Evolutionary conservation across 805 yeast genomes (phyloP), one percentile per base, ranked within the genome.

Genomic region (Yarrowia sp.): DNA sequence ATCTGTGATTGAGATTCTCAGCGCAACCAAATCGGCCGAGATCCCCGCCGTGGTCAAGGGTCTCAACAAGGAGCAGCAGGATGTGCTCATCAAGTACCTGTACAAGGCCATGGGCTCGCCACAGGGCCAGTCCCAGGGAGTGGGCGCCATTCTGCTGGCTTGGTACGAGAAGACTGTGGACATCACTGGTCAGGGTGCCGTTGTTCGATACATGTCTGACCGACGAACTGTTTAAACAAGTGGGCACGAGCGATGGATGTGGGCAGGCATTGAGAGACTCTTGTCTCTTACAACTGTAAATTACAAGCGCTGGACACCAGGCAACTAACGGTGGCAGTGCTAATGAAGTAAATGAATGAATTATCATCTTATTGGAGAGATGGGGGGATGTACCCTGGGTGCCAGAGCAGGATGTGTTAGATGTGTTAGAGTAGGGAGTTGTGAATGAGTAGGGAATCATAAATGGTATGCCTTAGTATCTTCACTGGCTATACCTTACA

Each of bases 111-210:
- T 95, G 96, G 79, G 86, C 49, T 77, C 86, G 11, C 82, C 86
- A 32, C 86, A 71, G 61, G 75, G 78, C 30, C 77, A 76, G 65
- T 92, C 95, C 11, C 90, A 90, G 68, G 89, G 88, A 71, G 91
- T 87, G 68, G 96, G 97, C 19, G 96, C 96, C 52, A 81, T 87
- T 52, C 76, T 95, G 70, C 83, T 95, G 70, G 84, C 88, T 33
- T 95, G 99, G 99, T 90, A 88, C 73, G 98, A 93, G 70, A 92
- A 91, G 77, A 84, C 93, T 19, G 86, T 90, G 38, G 96, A 88
- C 67, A 78, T 83, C 21, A 84, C 92, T 16, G 98, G 98, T 19
- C 86, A 88, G 73, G 97, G 96, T 12, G 89, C 96, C 46, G 87
- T 95, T 70, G 89, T 89, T 59, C 85, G 97, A 70, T 92, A 85